A percentile compares a stretch with the other conserved stretches of the same genome.
Conservation (phyloP, 2,329 filamentous ascomycete species). For the Fusarium sp. region DNA sequence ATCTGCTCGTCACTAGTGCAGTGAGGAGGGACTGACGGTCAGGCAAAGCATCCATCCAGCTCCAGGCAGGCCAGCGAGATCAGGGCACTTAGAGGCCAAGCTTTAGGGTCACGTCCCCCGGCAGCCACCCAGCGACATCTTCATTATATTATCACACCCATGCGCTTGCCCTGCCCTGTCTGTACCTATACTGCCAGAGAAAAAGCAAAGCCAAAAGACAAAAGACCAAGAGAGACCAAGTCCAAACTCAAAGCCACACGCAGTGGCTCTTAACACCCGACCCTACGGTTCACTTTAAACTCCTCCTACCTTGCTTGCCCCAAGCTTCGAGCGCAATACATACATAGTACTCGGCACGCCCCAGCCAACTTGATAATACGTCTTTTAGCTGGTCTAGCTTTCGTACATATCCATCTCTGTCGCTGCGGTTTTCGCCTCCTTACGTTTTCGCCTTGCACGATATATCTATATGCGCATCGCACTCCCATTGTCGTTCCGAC, state of each 20-base stretch:
- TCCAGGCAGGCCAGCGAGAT: constrained; percentile 12
- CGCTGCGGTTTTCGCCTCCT: constrained; percentile 16
- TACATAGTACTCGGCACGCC: constrained; percentile 35
- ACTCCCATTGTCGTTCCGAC: constrained; percentile 18
- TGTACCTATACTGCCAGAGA: neutral
- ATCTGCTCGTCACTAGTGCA: constrained; percentile 40
- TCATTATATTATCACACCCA: constrained; percentile 31
- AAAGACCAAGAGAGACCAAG: constrained; percentile 30
- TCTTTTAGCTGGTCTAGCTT: constrained; percentile 37
- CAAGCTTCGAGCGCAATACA: constrained; percentile 18
- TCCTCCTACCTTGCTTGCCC: constrained; percentile 24
- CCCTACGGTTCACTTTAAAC: constrained; percentile 48
- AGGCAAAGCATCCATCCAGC: constrained; percentile 26
- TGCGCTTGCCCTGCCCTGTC: constrained; percentile 29
- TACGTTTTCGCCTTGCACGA: constrained; percentile 14
- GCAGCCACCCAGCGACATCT: constrained; percentile 4
- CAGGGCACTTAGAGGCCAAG: constrained; percentile 34
- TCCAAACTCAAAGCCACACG: constrained; percentile 40
- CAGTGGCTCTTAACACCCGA: constrained; percentile 40
- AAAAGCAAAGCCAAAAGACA: constrained; percentile 24
- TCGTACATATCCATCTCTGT: constrained; percentile 32
- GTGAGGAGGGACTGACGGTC: constrained; percentile 37
- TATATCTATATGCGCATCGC: constrained; percentile 5
- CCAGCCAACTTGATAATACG: constrained; percentile 34
- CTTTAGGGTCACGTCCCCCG: constrained; percentile 32